Evolutionary conservation across 1,284 basidiomycete genomes (phyloP), one percentile per base, ranked within the genome.

Genomic region (Inonotus obliquus): DNA sequence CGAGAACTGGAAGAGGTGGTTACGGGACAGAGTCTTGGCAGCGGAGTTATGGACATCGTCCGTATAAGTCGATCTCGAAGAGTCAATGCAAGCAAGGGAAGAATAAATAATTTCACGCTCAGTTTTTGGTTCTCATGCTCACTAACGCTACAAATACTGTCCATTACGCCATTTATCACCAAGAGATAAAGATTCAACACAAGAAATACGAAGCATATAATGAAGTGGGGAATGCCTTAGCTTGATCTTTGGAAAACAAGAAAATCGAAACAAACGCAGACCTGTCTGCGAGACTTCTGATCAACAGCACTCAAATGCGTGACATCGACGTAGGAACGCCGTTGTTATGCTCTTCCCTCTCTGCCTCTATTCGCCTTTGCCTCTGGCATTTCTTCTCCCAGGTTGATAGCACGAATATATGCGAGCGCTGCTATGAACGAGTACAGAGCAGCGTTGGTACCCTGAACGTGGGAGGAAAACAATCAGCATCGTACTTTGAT

Each of bases 371-470:
- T 85, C 66, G 75, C 78, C 72, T 86, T 86, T 54, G 84, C 82
- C 67, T 81, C 85, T 64, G 78, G 79, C 78, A 90, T 86, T 57
- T 70, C 75, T 74, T 92, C 90, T 68, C 86, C 86, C 38, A 81
- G 76, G 63, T 79, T 71, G 53, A 85, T 74, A 29, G 89, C 87
- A 57, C 86, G 81, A 37, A 72, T 72, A 69, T 91, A 92, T 70
- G 83, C 83, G 62, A 80, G 67, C 44, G 80, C 78, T n/a, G 87
- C 87, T 68, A 89, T 80, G 55, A 89, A 68, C 9, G 87, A 88
- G 76, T 82, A 92, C 63, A 91, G 73, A 27, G 85, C 83, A 38
- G 82, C 85, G 70, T 92, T 92, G 44, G 87, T 90, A 58, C 90
- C 90, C 90, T 91, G 61, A 19, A 19, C 23, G 52, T 17, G 2